A percentile compares a stretch with the other conserved stretches of the same genome.
Conservation (phyloP, 768 basidiomycete genomes). For the Collybia nuda region DNA sequence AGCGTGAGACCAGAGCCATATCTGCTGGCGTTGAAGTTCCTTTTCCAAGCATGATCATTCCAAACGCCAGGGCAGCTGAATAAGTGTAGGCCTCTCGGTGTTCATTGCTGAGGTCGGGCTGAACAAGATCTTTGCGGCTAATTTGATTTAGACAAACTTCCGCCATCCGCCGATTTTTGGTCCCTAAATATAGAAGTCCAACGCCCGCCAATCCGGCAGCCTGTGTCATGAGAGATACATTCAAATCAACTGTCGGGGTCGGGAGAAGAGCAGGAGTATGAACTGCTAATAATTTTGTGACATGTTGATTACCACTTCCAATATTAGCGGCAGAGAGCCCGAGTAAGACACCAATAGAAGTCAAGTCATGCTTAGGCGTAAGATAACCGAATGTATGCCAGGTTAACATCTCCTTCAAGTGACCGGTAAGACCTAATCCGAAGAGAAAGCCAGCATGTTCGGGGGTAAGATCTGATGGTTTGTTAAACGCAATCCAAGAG, state of each 20-base stretch:
- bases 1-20: conserved; percentile 58
- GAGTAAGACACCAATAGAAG: conserved; percentile 89
- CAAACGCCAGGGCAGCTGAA: conserved; percentile 86
- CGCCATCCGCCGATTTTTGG: conserved; percentile 86
- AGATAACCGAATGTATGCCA: conserved; percentile 97
- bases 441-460: conserved; percentile 97
- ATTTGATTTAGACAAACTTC: conserved; percentile 90
- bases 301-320: conserved; percentile 81
- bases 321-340: conserved; percentile 92
- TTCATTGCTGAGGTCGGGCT: conserved; percentile 83
- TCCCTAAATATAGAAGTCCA: conserved; percentile 88
- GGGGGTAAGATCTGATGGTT: conserved; percentile 84
- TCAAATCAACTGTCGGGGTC: conserved; percentile 81
- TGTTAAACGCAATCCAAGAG: conserved; percentile 96
- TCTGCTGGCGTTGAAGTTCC: conserved; percentile 82
- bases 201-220: conserved; percentile 85
- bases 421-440: conserved; percentile 90
- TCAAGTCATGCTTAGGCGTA: conserved; percentile 94
- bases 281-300: conserved; percentile 89
- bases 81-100: conserved; percentile 92
- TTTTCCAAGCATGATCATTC: conserved; percentile 94
- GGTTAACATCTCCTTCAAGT: conserved; percentile 84
- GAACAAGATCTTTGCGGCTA: conserved; percentile 71
- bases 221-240: conserved; percentile 88
- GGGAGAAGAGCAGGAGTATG: conserved; percentile 94